Evolutionary conservation across 139 green algal species (phyloP), one percentile per base, ranked within the genome.

Genomic region (Tetradesmus obliquus): DNA sequence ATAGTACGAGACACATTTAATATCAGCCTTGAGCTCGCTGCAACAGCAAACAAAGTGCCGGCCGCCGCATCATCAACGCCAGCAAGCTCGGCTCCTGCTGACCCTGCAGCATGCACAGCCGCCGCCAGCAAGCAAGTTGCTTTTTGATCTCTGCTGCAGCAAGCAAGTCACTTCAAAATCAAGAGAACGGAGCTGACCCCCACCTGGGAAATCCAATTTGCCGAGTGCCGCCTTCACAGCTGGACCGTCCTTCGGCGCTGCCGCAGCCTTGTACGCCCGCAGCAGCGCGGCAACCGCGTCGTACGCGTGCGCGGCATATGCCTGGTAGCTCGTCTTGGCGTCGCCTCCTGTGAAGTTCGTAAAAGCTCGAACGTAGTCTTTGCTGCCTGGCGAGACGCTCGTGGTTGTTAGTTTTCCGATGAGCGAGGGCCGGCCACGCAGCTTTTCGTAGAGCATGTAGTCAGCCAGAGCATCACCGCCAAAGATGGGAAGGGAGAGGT

Each of bases 261-360:
- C 22, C 3, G 76, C 76, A 62, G 88, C 79, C n/a, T 81, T 79
- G 9, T 84, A 71, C 51, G 86, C 86, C 6, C 55, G 57, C 69
- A 91, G 22, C 13, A 87, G 58, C 2, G 88, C 88, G 3, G 19
- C 24, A 76, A 91, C 72, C 1, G 88, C 88, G 62, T 91, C 79
- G 69, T 91, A 91, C 9, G 76, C 88, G 10, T 87, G 88, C 22
- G 88, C 76, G 19, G 88, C 76, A 87, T 54, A 87, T 12, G 72
- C n/a, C 13, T 66, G 45, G 66, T 89, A 89, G 22, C 55, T 24
- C 1, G 24, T 24, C 2, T 22, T 51, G 3, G 66, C 3, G 17
- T 76, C 17, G 24, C n/a, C 3, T 55, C 71, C 32, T 45, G 76
- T 79, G 58, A 81, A 86, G 62, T 91, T 85, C 15, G 20, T 15